Percentiles rank a stretch among this genome's conserved stretches.
Conservation (phyloP, 2,329 filamentous ascomycete species). For the Aspergillus puulaauensis region DNA sequence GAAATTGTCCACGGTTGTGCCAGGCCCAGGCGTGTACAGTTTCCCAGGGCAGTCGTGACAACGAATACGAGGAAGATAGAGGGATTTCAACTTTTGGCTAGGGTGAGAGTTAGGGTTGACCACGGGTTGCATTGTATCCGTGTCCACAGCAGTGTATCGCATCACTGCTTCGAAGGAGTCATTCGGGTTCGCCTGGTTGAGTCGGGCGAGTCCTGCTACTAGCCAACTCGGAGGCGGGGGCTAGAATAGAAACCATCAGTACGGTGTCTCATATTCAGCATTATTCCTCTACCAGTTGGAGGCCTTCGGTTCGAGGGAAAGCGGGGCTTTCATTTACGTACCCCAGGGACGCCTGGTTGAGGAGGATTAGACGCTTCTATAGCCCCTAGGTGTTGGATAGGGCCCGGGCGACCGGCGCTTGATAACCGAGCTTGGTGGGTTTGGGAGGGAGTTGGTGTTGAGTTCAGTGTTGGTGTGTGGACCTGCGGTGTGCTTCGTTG, state of each 20-base stretch:
- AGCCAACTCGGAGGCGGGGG: conserved; percentile 89
- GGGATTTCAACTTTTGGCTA: conserved; percentile 67
- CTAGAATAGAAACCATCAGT: conserved; percentile 46
- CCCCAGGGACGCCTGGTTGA: conserved; percentile 42
- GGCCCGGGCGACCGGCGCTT: conserved; percentile 25
- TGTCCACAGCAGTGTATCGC: conserved; percentile 82
- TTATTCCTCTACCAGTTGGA: neutral
- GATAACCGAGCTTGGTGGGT: conserved; percentile 28
- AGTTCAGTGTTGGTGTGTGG: conserved; percentile 51
- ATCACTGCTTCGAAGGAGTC: conserved; percentile 88
- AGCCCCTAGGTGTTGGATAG: conserved; percentile 43
- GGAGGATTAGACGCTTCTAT: conserved; percentile 46
- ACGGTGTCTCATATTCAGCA: conserved; percentile 1
- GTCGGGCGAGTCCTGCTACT: conserved; percentile 65
- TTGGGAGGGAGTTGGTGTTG: conserved; percentile 50
- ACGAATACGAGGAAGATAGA: conserved; percentile 84
- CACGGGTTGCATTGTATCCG: conserved; percentile 65
- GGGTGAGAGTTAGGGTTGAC: conserved; percentile 53
- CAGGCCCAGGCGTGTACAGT: conserved; percentile 86
- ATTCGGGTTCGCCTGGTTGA: conserved; percentile 70
- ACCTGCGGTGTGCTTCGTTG: conserved; percentile 48
- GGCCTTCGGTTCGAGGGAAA: conserved; percentile 16
- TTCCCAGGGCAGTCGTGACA: conserved; percentile 93
- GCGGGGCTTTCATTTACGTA: conserved; percentile 36
- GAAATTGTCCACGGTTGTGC: conserved; percentile 83